phyloP scores from a whole-genome alignment of 2,329 filamentous ascomycete genomes.

The Apiospora marii region DNA sequence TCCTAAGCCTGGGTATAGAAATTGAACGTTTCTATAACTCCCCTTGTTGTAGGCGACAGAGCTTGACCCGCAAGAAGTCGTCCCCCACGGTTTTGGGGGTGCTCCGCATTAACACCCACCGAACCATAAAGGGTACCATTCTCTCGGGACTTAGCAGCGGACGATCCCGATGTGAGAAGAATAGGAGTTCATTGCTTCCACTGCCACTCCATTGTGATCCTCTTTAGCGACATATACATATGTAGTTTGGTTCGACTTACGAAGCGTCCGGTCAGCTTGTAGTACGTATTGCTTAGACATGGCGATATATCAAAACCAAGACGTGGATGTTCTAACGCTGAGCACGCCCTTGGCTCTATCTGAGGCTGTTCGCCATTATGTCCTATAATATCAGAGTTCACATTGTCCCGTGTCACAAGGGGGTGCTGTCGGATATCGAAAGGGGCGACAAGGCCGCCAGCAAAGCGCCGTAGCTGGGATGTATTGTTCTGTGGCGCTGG shows the following conservation, averaged over 20 bases:
- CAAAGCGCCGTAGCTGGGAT: not conserved
- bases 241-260: no score
- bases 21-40: not conserved
- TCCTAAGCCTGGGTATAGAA: no score
- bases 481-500: not conserved
- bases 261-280: no score
- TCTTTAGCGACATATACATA: no score
- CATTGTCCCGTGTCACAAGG: not conserved
- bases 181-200: not conserved
- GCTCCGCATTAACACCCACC: not conserved
- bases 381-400: not conserved
- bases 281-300: not conserved
- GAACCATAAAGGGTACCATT: not conserved
- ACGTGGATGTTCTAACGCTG: no score
- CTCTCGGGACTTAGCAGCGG: not conserved
- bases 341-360: not conserved
- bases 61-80: conserved; percentile 7
- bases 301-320: no score
- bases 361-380: not conserved
- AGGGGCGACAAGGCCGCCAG: not conserved
- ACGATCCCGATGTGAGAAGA: not conserved
- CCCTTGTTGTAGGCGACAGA: not conserved
- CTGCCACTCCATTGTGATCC: not conserved
- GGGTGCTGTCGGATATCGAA: not conserved
- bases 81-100: not conserved